Evolutionary conservation across 1,139 yeast species (phyloP), one percentile per base, ranked within the genome.

Genomic region (Meyerozyma smithsonii): DNA sequence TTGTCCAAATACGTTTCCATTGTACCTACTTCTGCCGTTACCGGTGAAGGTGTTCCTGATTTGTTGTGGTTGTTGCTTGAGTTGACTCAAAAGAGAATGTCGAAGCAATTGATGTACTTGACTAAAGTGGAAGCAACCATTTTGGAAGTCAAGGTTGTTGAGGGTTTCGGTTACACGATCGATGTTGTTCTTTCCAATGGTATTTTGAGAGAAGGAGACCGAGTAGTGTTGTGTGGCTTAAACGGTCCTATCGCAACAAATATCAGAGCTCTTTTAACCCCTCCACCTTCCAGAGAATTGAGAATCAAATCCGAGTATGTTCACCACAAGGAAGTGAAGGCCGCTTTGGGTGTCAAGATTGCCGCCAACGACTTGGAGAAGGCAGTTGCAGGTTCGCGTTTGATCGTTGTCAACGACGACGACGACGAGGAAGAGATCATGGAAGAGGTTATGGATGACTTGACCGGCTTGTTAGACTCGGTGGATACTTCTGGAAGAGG

Each of bases 21-120:
- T 55, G 96, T 94, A 41, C 98, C 99, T 52, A 92, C 98, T 11
- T 90, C 97, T 46, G 98, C 99, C 43, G 95, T 90, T 37, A 90
- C 97, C 21, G 99, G 98, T 64, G 99, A 94, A 69, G 99, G 99
- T 84, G 94, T 94, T 53, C 98, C 99, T 36, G 99, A 94, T 79
- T 77, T 94, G 69, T 80, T 94, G 59, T 90, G 96, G 92, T 78
- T 94, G 63, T 75, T 94, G 59, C 77, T 94, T 54, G 97, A 92
- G 64, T 78, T 94, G 57, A 92, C 98, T 18, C 97, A 94, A 69
- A 85, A 88, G 81, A 84, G 98, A 74, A 94, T 94, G 99, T 86
- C 96, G 46, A 90, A 90, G 66, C 97, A 92, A 74, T 83, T 94
- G 70, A 92, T 88, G 94, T 94, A 94, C 73, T 73, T 94, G 52